Conservation (phyloP, 2,329 filamentous ascomycete species). For the Alternaria dauci region DNA sequence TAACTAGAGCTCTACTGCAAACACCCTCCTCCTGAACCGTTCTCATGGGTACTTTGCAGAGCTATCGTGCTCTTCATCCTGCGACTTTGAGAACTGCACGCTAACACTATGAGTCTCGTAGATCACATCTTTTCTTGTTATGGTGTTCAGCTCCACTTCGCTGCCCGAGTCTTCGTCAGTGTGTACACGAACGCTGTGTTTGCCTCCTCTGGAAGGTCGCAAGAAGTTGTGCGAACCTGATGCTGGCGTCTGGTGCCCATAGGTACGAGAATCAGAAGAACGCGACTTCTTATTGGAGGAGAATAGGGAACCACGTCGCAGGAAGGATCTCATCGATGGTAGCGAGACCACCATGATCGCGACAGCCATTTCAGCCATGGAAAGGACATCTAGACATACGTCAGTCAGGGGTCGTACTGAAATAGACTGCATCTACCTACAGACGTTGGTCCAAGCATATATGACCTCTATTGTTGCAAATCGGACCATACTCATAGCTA, state of each 20-base stretch:
- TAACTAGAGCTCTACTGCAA: background rate
- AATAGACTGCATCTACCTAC: conserved; percentile 21
- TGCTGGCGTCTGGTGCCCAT: conserved; percentile 17
- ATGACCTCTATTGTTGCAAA: conserved; percentile 33
- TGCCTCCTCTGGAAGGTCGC: conserved; percentile 16
- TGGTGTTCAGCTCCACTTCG: conserved; percentile 32
- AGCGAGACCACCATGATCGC: conserved; percentile 39
- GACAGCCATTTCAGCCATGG: conserved; percentile 38
- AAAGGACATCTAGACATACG: conserved; percentile 26
- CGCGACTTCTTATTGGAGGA: conserved; percentile 28
- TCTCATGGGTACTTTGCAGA: conserved; percentile 11
- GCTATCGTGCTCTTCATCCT: conserved; percentile 11
- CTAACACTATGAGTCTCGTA: conserved; percentile 32
- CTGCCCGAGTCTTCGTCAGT: conserved; percentile 32
- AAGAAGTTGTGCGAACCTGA: conserved; percentile 16
- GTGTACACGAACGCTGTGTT: conserved; percentile 13
- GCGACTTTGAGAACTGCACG: conserved; percentile 28
- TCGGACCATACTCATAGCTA: conserved; percentile 32
- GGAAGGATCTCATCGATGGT: conserved; percentile 34
- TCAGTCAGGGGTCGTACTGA: background rate
- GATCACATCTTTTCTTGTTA: conserved; percentile 32
- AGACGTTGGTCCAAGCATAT: conserved; percentile 36
- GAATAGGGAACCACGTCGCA: conserved; percentile 31
- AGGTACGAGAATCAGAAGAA: conserved; percentile 18
- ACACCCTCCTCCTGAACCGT: background rate